These are phyloP conservation scores for Macaranga tanarius DNA, from an alignment of 441 rosid species.

Conservation along the genomic window DNA sequence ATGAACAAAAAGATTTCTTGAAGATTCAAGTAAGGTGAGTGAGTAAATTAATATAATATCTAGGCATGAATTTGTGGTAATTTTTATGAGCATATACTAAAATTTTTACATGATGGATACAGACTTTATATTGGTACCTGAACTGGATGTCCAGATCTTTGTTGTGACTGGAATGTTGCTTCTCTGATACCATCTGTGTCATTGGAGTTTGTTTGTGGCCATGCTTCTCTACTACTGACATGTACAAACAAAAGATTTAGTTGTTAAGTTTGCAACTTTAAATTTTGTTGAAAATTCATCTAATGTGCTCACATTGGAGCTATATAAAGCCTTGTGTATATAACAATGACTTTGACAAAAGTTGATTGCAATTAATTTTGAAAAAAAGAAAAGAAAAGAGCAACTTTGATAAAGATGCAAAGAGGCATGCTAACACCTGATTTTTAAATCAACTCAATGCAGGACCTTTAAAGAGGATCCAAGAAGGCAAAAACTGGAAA, in stretches of 20 bases:
- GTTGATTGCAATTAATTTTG: not conserved
- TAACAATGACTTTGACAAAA: not conserved
- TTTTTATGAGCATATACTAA: not conserved
- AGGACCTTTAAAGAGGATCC: not conserved
- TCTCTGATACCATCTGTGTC: constrained; percentile 38
- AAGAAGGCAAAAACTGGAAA: not conserved
- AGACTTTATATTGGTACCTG: constrained; percentile 21
- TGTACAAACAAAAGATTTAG: not conserved
- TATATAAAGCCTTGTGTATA: not conserved
- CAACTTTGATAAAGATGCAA: not conserved
- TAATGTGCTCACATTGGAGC: not conserved
- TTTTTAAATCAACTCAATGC: not conserved
- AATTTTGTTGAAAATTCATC: not conserved
- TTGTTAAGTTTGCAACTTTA: constrained; percentile 10
- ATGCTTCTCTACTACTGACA: constrained; percentile 43
- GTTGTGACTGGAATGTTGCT: constrained; percentile 19
- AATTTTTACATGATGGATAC: not conserved
- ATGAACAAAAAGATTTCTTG: too few relatives aligned
- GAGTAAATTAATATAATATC: too few relatives aligned
- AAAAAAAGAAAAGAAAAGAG: not conserved
- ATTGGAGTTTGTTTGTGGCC: constrained; percentile 38
- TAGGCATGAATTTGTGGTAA: not conserved
- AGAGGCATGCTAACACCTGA: not conserved
- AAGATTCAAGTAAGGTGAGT: too few relatives aligned
- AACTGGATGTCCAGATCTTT: constrained; percentile 16